Evolutionary conservation across 176 grass and related monocot genomes (phyloP).

Genomic region (Avena eriantha): DNA sequence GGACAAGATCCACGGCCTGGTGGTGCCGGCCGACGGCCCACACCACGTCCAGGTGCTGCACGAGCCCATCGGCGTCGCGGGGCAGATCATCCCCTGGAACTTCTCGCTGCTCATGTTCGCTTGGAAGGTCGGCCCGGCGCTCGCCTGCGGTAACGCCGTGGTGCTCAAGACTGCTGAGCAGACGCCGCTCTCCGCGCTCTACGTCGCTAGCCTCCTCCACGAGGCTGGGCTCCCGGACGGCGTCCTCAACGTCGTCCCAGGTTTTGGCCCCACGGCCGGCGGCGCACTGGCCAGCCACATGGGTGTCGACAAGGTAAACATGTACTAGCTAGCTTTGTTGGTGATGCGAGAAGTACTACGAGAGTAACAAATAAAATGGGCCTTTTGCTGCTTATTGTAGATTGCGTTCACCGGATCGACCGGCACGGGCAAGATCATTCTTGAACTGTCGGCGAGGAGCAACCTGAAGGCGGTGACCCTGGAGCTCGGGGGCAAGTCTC

Average conservation of each 20-base stretch:
- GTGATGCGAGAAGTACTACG: background rate
- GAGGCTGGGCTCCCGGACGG: slow-evolving; percentile 91
- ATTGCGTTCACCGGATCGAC: slow-evolving; percentile 93
- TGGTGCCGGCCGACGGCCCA: slow-evolving; percentile 78
- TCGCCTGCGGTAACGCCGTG: slow-evolving; percentile 85
- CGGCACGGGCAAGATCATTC: slow-evolving; percentile 70
- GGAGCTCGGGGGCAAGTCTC: slow-evolving; percentile 96
- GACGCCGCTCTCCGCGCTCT: slow-evolving; percentile 90
- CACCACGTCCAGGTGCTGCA: slow-evolving; percentile 82
- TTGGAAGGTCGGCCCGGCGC: slow-evolving; percentile 91
- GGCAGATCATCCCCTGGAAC: slow-evolving; percentile 95
- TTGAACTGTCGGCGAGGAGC: slow-evolving; percentile 91
- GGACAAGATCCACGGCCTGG: slow-evolving; percentile 89
- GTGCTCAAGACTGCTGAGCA: slow-evolving; percentile 93
- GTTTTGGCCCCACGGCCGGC: slow-evolving; percentile 91
- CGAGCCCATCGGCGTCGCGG: slow-evolving; percentile 84
- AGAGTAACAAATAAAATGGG: background rate
- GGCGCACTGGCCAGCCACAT: slow-evolving; percentile 85
- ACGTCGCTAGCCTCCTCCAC: slow-evolving; percentile 64
- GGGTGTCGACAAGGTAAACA: slow-evolving; percentile 78
- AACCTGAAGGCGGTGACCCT: slow-evolving; percentile 92
- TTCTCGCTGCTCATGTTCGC: slow-evolving; percentile 92
- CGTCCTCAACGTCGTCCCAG: slow-evolving; percentile 74
- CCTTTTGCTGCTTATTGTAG: slow-evolving; percentile 22
- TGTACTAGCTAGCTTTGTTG: background rate